Evolutionary conservation across 108 stramenopile genomes (phyloP).

Genomic region (Fistulifera pelliculosa): DNA sequence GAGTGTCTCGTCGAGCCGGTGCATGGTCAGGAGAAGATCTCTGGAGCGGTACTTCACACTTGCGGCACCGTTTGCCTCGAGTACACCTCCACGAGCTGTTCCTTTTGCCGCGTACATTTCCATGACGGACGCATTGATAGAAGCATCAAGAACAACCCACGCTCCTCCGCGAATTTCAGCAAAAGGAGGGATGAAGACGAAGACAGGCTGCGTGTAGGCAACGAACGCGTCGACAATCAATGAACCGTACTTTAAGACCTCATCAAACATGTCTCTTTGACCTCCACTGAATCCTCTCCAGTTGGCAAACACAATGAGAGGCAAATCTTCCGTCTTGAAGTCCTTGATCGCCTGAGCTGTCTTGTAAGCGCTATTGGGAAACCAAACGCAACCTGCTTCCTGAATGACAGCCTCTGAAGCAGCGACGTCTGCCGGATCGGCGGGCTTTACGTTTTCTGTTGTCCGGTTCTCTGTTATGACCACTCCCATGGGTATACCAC

Average conservation of each 20-base stretch:
- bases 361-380: conserved; percentile 99
- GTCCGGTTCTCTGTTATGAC: conserved; percentile 95
- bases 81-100: conserved; percentile 89
- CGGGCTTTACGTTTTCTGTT: conserved; percentile 88
- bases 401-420: conserved; percentile 87
- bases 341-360: conserved; percentile 98
- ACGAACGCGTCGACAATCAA: conserved; percentile 98
- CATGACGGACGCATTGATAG: conserved; percentile 96
- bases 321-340: conserved; percentile 95
- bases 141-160: conserved; percentile 99
- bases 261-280: conserved; percentile 99
- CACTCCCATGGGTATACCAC: conserved; percentile 97
- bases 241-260: conserved; percentile 98
- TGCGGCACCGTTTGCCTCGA: conserved; percentile 97
- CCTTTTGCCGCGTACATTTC: conserved; percentile 93
- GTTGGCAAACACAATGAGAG: conserved; percentile 97
- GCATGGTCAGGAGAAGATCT: conserved; percentile 89
- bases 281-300: conserved; percentile 99
- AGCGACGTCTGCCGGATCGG: conserved; percentile 95
- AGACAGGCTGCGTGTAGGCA: conserved; percentile 94
- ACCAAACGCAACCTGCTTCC: conserved; percentile 99
- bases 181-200: conserved; percentile 98
- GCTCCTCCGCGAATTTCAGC: conserved; percentile 99
- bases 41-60: conserved; percentile 93
- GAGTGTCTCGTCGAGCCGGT: conserved; percentile 88